A percentile compares a stretch with the other conserved stretches of the same genome.
phyloP scores from a whole-genome alignment of 208 protist species.

The Leishmania mexicana region DNA sequence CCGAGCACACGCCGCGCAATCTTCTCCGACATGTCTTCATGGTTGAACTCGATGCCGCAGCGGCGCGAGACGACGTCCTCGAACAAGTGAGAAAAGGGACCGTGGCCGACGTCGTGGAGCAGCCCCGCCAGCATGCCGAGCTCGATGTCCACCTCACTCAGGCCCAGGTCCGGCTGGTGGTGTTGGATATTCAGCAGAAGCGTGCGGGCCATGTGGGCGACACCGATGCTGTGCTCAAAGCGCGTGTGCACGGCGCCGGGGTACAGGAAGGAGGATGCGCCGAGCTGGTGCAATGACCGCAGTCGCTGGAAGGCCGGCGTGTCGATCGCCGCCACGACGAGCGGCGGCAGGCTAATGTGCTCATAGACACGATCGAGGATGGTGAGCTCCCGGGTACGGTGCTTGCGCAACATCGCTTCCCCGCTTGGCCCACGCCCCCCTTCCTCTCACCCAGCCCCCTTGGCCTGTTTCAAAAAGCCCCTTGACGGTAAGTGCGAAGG shows the following conservation, averaged over 20 bases:
- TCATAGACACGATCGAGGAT: constrained; percentile 95
- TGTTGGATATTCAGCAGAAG: constrained; percentile 77
- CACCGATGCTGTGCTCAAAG: constrained; percentile 97
- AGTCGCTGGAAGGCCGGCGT: constrained; percentile 97
- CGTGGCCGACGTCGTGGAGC: constrained; percentile 96
- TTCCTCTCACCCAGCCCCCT: not conserved
- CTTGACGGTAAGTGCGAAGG: not conserved
- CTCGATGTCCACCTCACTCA: constrained; percentile 82
- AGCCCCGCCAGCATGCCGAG: constrained; percentile 94
- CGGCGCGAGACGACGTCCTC: constrained; percentile 86
- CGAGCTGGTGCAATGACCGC: constrained; percentile 95
- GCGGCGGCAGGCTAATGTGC: constrained; percentile 87
- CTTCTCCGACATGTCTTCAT: constrained; percentile 86
- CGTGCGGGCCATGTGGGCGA: constrained; percentile 90
- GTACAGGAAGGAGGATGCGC: constrained; percentile 93
- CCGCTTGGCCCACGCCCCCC: not conserved
- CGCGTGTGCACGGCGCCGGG: constrained; percentile 95
- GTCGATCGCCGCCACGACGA: constrained; percentile 92
- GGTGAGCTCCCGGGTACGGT: constrained; percentile 50
- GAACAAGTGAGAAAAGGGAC: constrained; percentile 97
- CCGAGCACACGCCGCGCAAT: constrained; percentile 64
- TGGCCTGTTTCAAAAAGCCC: not conserved
- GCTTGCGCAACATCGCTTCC: constrained; percentile 31
- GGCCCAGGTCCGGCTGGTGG: constrained; percentile 92
- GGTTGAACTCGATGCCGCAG: constrained; percentile 73